Base-by-base conservation (phyloP, 2,329 filamentous ascomycete species). In the Curvularia eragrostidis region DNA sequence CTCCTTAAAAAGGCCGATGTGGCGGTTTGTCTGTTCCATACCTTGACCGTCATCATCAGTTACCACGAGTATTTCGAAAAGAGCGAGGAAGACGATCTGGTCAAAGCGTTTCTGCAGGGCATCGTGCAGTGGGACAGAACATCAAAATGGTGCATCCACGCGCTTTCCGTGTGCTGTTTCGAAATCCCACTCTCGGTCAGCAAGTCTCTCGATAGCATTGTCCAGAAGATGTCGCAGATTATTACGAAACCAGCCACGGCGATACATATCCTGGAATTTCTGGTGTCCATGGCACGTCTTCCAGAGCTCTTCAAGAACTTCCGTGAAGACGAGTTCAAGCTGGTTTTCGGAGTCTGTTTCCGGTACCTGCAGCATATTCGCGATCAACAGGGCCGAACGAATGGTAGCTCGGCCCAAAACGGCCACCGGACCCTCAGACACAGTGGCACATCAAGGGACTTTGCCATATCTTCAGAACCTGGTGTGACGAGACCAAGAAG, bases 331-430 rank as follows among this genome's bases (percentile, higher is more conserved):
- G 93, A 98, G 70, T 97, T 94, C 76, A 91, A 91, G 61, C 93
- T 91, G 52, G 91, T 98, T 1, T 98, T 99, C 74, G 95, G 91
- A 9, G 96, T 99, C 46, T 97, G 93, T 71, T 93, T 97, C 75
- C 88, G 93, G 51, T 98, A 97, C 73, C 82, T 99, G 38, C 91
- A 98, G 67, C 94, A 93, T 59, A 91, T 93, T 0, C 84, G 92
- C 62, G 91, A 94, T 62, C 79, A 81, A 39, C 80, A 78, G 36
- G 75, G 77, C 23, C 80, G 81, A 38, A 57, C 63, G 46, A 74
- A 78, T 15, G 58, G 68, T 30, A 62, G 51, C 64, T 32, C 67
- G 52, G 54, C 67, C 39, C 78, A 80, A 32, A 69, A 67, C 49
- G 63, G 67, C 36, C 74, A 78, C 51, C 67, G 73, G 47, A 71